Evolutionary conservation across 495 filamentous ascomycete genomes (phyloP).

Genomic region (Bathelium albidoporum): DNA sequence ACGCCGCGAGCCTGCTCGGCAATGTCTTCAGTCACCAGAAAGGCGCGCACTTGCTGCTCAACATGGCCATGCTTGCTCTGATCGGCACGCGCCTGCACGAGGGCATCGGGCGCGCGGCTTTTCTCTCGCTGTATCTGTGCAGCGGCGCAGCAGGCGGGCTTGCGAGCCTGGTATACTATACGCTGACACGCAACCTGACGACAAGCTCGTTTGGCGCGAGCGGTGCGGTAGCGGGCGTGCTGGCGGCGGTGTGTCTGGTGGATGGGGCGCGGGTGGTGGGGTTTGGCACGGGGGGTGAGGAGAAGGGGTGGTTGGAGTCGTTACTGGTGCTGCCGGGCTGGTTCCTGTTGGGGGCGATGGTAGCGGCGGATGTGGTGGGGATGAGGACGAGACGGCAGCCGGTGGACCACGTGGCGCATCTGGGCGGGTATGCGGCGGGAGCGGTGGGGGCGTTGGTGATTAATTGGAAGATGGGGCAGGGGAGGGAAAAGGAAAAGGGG

Average conservation of each 20-base stretch:
- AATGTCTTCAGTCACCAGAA: constrained; percentile 71
- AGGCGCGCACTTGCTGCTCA: constrained; percentile 53
- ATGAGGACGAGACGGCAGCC: constrained; percentile 26
- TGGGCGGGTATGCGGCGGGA: constrained; percentile 54
- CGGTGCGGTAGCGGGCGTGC: constrained; percentile 57
- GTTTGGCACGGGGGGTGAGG: constrained; percentile 31
- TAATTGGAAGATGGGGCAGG: neutral
- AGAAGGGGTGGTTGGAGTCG: constrained; percentile 31
- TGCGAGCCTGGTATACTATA: constrained; percentile 47
- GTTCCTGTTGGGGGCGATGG: constrained; percentile 37
- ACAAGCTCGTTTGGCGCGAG: constrained; percentile 61
- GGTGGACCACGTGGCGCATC: constrained; percentile 59
- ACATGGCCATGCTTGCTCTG: constrained; percentile 55
- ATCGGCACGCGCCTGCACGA: constrained; percentile 59
- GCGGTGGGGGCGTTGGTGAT: constrained; percentile 18
- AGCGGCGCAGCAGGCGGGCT: constrained; percentile 58
- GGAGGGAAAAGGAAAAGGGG: no score
- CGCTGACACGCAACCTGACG: constrained; percentile 41
- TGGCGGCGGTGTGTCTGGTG: constrained; percentile 59
- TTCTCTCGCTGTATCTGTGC: constrained; percentile 66
- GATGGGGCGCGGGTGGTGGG: constrained; percentile 44
- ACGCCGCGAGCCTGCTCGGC: constrained; percentile 53
- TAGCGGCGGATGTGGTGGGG: constrained; percentile 38
- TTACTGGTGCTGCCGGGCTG: constrained; percentile 42
- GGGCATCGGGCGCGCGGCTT: constrained; percentile 74